Conservation (phyloP, 2,329 filamentous ascomycete species). For the Aspergillus floridensis region DNA sequence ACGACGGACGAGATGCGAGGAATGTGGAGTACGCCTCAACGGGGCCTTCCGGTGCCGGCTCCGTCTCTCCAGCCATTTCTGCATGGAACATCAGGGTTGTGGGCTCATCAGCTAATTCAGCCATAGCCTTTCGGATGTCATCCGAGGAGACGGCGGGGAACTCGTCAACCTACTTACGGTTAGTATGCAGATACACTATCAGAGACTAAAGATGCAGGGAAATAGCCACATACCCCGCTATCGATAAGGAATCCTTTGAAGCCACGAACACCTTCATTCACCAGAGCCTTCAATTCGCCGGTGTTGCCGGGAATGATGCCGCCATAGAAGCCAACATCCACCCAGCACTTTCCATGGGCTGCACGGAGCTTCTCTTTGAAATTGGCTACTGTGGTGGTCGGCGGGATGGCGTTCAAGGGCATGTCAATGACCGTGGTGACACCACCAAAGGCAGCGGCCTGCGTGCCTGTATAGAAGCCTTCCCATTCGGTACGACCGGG, state of each 20-base stretch:
- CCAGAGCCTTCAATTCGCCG: constrained; percentile 71
- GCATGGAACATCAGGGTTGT: constrained; percentile 99
- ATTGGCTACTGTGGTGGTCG: constrained; percentile 82
- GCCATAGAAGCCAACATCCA: constrained; percentile 98
- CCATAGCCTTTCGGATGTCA: constrained; percentile 79
- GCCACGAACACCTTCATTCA: constrained; percentile 81
- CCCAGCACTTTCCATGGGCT: constrained; percentile 86
- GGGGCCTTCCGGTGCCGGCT: constrained; percentile 67
- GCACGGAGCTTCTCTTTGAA: constrained; percentile 83
- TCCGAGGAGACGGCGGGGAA: constrained; percentile 83
- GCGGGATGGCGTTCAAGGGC: constrained; percentile 95
- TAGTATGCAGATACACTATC: constrained; percentile 11
- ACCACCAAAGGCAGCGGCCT: constrained; percentile 89
- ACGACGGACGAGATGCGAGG: constrained; percentile 80
- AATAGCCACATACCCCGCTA: constrained; percentile 69
- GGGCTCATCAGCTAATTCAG: constrained; percentile 71
- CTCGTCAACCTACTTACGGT: constrained; percentile 70
- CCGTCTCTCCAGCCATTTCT: constrained; percentile 82
- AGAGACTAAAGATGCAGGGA: not conserved
- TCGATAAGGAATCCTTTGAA: constrained; percentile 99
- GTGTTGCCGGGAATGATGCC: constrained; percentile 90
- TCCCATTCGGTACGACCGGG: constrained; percentile 98
- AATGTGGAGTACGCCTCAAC: constrained; percentile 83
- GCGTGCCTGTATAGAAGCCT: constrained; percentile 91
- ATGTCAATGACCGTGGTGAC: constrained; percentile 97